Conservation (phyloP, 2,329 filamentous ascomycete genomes). For the Nemania sp. region DNA sequence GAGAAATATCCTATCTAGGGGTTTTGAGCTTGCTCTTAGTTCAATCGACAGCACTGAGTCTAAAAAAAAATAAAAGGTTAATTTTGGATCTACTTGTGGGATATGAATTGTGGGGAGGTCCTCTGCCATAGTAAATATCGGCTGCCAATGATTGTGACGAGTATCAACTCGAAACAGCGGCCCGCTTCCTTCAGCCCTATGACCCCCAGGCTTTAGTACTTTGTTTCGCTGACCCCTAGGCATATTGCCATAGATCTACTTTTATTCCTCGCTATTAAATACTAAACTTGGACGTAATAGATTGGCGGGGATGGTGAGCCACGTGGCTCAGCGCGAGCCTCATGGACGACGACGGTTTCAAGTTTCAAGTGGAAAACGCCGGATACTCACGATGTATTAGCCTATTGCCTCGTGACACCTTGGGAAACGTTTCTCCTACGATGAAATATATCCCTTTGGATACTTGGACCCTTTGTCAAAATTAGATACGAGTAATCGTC, state of each 20-base stretch:
- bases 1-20: background rate
- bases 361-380: background rate
- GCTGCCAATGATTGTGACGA: background rate
- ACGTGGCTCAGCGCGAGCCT: background rate
- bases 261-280: background rate
- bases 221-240: constrained; percentile 15
- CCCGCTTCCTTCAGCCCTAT: constrained; percentile 33
- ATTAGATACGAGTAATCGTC: constrained; percentile 33
- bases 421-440: background rate
- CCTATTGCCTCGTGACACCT: constrained; percentile 3
- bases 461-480: constrained; percentile 9
- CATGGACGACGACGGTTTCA: background rate
- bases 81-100: background rate
- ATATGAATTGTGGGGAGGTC: background rate
- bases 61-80: background rate
- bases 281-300: background rate
- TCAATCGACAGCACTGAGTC: background rate
- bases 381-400: background rate
- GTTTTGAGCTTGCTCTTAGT: background rate
- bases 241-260: background rate
- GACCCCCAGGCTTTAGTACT: constrained; percentile 13
- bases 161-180: background rate
- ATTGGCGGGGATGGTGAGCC: constrained; percentile 8
- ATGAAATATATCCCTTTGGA: background rate
- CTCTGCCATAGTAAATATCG: background rate